Percentiles rank a stretch among this genome's conserved stretches.
Evolutionary conservation across 495 filamentous ascomycete species (phyloP).

Genomic region (Penicillium steckii): DNA sequence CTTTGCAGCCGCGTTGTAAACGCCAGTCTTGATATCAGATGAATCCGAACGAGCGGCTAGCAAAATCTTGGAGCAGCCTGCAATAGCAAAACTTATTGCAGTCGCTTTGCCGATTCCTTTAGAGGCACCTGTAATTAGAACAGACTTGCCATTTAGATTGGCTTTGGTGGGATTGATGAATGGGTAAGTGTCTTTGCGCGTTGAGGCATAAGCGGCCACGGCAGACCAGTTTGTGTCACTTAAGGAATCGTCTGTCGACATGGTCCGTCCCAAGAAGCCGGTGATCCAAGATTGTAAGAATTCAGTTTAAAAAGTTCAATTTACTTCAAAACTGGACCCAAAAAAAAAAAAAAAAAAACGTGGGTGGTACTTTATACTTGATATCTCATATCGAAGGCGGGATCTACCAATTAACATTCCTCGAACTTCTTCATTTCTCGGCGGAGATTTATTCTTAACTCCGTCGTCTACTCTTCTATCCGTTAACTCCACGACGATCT

Average conservation of each 20-base stretch:
- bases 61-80: constrained; percentile 41
- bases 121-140: constrained; percentile 42
- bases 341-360: too few relatives aligned
- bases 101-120: constrained; percentile 47
- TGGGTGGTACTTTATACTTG: too few relatives aligned
- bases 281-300: background rate
- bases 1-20: constrained; percentile 35
- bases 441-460: background rate
- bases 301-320: background rate
- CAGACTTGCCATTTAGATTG: background rate
- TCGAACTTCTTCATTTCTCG: too few relatives aligned
- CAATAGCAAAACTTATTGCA: constrained; percentile 41
- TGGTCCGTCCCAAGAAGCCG: background rate
- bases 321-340: background rate
- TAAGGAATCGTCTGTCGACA: background rate
- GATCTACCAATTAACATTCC: background rate
- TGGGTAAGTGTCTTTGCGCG: background rate
- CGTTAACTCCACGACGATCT: background rate
- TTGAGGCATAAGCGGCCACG: background rate
- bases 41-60: constrained; percentile 45
- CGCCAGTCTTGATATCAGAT: constrained; percentile 24
- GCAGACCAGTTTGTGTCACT: background rate
- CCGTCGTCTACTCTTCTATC: background rate
- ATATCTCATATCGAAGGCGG: too few relatives aligned
- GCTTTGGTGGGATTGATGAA: background rate